Evolutionary conservation across 2,329 filamentous ascomycete species (phyloP), one percentile per base, ranked within the genome.

Genomic region (Fusarium albosuccineum): DNA sequence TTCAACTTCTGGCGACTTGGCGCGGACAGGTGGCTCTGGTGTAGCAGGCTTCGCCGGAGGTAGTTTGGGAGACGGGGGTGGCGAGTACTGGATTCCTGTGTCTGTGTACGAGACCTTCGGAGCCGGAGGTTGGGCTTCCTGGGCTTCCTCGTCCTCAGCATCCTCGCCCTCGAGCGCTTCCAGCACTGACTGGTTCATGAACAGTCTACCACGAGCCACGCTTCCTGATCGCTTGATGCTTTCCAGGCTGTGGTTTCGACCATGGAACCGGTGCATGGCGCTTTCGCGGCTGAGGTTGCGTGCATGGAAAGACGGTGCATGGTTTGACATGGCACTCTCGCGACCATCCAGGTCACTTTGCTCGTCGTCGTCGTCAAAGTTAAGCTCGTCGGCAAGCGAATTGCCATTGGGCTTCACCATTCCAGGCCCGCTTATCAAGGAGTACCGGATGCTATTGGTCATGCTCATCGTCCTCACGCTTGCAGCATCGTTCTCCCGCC

Each of bases 311-410:
- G 78, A 75, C 33, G 81, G 79, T 8, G 77, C 74, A 52, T 78
- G 73, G 58, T 81, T 79, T 3, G 88, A 90, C 49, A 89, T 72
- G 14, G 84, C 82, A 64, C 87, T 91, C 57, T 90, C 86, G 37
- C 89, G 87, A 2, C 90, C 89, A 50, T 93, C 91, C 44, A 90
- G 86, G 66, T 94, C 90, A 36, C 91, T 91, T 65, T 92, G 82
- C 56, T 88, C 86, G 33, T 94, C 92, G 57, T 95, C 92, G 63
- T 92, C 91, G 59, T 94, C 92, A 64, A 97, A 92, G 64, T 92
- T 90, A 56, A 99, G 85, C 80, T 99, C 96, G 71, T 98, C 94
- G 1, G 96, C 96, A 40, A 99, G 84, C 65, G 91, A 97, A 61
- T 93, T 79, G 2, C 91, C 92, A 70, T 88, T 89, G 5, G 81